Evolutionary conservation across 345 rosid species (phyloP).

Genomic region (Eucalyptus decipiens): DNA sequence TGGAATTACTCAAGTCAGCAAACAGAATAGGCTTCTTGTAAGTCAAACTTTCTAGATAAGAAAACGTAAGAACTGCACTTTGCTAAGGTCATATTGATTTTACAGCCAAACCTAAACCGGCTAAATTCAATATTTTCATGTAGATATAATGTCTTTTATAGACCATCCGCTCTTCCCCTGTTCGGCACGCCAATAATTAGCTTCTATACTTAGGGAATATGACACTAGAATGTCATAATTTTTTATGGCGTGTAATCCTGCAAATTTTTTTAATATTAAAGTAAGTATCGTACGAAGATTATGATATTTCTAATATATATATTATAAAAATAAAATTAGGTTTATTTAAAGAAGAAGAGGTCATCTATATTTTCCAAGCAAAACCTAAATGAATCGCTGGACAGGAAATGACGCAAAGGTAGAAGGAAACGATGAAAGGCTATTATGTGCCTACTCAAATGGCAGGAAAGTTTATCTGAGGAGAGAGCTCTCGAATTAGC

Average conservation of each 20-base stretch:
- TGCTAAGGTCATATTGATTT: not conserved
- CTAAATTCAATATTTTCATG: not conserved
- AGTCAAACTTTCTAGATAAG: not conserved
- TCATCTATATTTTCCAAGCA: not conserved
- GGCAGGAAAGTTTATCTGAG: not conserved
- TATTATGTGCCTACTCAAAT: no score
- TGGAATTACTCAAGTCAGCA: not conserved
- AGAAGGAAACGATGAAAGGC: not conserved
- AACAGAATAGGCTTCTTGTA: not conserved
- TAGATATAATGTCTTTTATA: no score
- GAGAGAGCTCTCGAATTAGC: not conserved
- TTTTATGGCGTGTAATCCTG: rapidly evolving
- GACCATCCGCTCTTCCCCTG: not conserved
- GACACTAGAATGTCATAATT: no score
- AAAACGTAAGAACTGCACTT: not conserved
- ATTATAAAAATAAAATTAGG: no score
- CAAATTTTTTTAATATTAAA: no score
- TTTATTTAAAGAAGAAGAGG: not conserved
- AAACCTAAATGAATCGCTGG: not conserved
- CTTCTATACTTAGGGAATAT: not conserved
- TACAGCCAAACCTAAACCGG: not conserved
- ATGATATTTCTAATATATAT: no score
- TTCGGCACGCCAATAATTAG: not conserved
- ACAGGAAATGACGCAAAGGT: not conserved
- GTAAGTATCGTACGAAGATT: rapidly evolving